Evolutionary conservation across 164 flowering plant genomes (phyloP).

Genomic region (Platanus orientalis): DNA sequence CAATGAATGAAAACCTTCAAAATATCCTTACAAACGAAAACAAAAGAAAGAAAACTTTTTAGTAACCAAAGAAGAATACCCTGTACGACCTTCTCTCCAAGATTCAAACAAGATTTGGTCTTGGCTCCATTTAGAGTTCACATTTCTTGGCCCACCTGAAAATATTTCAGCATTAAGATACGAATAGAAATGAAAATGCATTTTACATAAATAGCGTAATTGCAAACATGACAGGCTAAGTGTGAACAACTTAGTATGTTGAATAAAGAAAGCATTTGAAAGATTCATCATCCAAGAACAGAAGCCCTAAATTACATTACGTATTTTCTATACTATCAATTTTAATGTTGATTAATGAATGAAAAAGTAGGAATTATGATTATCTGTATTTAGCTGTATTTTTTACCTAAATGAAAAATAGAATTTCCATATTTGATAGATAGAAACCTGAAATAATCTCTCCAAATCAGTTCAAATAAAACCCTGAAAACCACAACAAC

Average conservation of each 20-base stretch:
- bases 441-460: conserved; percentile 87
- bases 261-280: no score
- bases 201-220: no score
- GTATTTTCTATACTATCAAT: no score
- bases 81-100: conserved; percentile 86
- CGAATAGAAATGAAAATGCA: neutral
- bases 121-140: conserved; percentile 69
- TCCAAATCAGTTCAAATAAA: conserved; percentile 90
- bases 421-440: conserved; percentile 79
- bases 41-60: neutral
- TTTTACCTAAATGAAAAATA: conserved; percentile 72
- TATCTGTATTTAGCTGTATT: neutral
- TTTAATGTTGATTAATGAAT: neutral
- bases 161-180: neutral
- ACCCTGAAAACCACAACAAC: conserved; percentile 56
- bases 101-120: conserved; percentile 59
- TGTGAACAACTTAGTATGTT: no score
- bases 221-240: no score
- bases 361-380: neutral
- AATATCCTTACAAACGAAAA: neutral
- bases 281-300: neutral
- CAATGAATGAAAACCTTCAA: neutral
- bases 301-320: no score
- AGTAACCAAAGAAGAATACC: conserved; percentile 36
- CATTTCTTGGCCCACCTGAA: conserved; percentile 84